A percentile compares a stretch with the other conserved stretches of the same genome.
These are phyloP conservation scores for Hymenoscyphus occultus DNA, from an alignment of 2,329 filamentous ascomycete genomes.

Conservation along the genomic window DNA sequence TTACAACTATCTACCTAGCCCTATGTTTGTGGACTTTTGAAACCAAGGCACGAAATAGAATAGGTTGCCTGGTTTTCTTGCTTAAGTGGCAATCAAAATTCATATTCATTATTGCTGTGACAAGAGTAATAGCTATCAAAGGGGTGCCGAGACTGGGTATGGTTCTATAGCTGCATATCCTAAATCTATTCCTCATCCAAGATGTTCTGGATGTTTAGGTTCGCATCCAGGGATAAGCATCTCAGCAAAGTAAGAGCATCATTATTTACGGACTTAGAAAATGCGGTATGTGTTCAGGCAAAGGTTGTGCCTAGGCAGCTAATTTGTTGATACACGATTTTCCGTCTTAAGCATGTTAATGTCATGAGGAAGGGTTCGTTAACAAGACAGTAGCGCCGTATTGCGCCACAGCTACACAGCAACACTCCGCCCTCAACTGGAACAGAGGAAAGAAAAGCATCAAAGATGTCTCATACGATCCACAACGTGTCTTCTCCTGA, in stretches of 20 bases:
- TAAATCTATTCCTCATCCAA: not conserved
- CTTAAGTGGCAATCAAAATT: not conserved
- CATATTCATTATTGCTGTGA: not conserved
- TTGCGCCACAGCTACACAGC: not conserved
- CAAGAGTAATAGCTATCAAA: not conserved
- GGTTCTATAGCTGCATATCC: not conserved
- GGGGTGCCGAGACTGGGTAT: not conserved
- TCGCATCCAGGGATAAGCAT: not conserved
- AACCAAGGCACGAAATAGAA: not conserved
- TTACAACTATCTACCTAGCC: too few relatives aligned
- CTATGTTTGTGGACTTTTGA: too few relatives aligned
- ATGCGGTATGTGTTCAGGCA: not conserved
- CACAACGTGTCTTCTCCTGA: not conserved
- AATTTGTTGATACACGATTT: not conserved
- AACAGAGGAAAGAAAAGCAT: not conserved
- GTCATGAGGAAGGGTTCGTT: not conserved
- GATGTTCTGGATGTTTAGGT: not conserved
- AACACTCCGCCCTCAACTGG: not conserved
- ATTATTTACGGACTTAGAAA: too few relatives aligned
- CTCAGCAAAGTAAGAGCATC: too few relatives aligned
- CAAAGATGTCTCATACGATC: not conserved
- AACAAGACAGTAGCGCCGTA: not conserved
- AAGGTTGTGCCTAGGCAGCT: not conserved
- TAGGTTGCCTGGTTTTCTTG: not conserved
- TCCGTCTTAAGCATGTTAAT: not conserved